Evolutionary conservation across 2,329 filamentous ascomycete genomes (phyloP), one percentile per base, ranked within the genome.

Genomic region (Byssochlamys sp.): DNA sequence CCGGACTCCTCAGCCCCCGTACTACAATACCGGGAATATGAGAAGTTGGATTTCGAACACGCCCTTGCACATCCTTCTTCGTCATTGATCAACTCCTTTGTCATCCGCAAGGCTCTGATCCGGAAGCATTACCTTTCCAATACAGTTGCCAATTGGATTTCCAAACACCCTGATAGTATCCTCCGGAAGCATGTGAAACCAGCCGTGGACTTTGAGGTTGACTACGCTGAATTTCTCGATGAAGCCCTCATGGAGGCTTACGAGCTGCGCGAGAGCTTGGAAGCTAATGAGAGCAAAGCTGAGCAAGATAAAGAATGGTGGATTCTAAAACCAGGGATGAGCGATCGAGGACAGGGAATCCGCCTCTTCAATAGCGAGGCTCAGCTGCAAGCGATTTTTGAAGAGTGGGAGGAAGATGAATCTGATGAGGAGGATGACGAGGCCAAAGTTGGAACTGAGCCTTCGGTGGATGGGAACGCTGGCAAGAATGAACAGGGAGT

Each of bases 251-350:
- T 95, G 1, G 94, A 99, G 71, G 88, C 89, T 0, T 97, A 88
- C 71, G 94, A 97, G 67, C 75, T 99, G 55, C 81, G 86, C 24
- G 89, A 90, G 57, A 91, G 88, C 64, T 81, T 95, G 72, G 82
- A 83, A 31, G 79, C 79, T 52, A 96, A 96, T 65, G 83, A 82
- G 54, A 70, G 73, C 27, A 79, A 78, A 39, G 92, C 94, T 61
- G 82, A 81, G 19, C 63, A 72, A 9, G 75, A 81, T 49, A 80
- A 81, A 59, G 85, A 95, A 70, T 99, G 92, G 92, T 99, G 94
- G 94, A 97, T 99, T 63, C 73, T 99, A 59, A 99, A 99, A 75
- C 92, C 94, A 0, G 88, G 92, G 7, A 97, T 99, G 94, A 96
- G 90, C 71, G 94, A 99, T 70, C 83, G 92, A 26, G 94, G 92